Conservation (phyloP, 2,329 filamentous ascomycete genomes). For the Teratosphaeria nubilosa region DNA sequence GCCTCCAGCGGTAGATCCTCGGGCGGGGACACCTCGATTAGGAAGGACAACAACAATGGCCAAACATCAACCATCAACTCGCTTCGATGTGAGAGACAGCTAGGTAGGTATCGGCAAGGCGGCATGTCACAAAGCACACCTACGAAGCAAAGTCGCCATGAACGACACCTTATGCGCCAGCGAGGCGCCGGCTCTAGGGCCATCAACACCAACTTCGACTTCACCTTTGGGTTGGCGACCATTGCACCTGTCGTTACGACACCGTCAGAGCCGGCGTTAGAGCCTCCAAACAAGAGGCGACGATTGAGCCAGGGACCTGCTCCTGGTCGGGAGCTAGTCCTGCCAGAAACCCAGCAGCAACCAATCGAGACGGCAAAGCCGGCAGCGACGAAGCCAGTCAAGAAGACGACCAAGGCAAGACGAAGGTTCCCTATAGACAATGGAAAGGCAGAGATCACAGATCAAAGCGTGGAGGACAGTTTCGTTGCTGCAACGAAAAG, state of each 20-base stretch:
- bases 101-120: neutral
- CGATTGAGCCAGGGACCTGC: slow-evolving; percentile 5
- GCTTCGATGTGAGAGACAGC: too few relatives aligned
- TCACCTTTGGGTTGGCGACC: slow-evolving; percentile 14
- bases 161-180: slow-evolving; percentile 24
- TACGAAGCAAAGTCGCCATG: slow-evolving; percentile 19
- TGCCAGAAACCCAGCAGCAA: neutral
- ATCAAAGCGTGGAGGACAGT: slow-evolving; percentile 7
- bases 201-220: slow-evolving; percentile 21
- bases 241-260: neutral
- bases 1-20: too few relatives aligned
- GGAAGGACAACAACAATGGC: too few relatives aligned
- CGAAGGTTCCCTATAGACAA: neutral
- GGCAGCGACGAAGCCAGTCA: neutral
- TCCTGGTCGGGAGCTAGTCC: too few relatives aligned
- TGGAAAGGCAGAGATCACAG: neutral
- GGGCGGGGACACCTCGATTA: too few relatives aligned
- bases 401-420: neutral
- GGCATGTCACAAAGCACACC: slow-evolving; percentile 20
- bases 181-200: slow-evolving; percentile 23
- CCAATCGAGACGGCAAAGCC: neutral
- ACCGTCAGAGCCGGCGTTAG: slow-evolving; percentile 2
- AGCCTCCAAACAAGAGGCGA: slow-evolving; percentile 15
- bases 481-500: slow-evolving; percentile 5
- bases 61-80: too few relatives aligned